Percentiles rank a stretch among this genome's conserved stretches.
Conservation (phyloP, 345 rosid species). For the Gossypium herbaceum region DNA sequence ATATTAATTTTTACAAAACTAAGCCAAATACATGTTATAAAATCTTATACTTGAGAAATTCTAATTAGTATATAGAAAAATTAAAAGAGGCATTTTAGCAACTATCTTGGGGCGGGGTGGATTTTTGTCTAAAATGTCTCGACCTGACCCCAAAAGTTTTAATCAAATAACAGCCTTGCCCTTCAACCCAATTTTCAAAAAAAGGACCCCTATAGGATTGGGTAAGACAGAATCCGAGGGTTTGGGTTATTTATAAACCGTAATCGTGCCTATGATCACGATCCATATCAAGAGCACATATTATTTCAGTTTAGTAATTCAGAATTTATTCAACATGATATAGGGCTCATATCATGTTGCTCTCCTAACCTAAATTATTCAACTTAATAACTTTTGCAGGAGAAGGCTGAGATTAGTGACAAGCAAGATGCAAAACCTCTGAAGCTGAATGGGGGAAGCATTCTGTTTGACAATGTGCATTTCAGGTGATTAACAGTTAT, state of each 20-base stretch:
- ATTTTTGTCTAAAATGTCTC: neutral
- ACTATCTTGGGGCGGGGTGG: neutral
- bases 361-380: slow-evolving; percentile 10
- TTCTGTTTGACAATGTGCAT: slow-evolving; percentile 78
- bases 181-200: neutral
- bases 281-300: neutral
- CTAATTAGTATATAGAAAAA: neutral
- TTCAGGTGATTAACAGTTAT: slow-evolving; percentile 56
- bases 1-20: neutral
- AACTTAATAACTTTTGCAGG: slow-evolving; percentile 46
- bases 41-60: neutral
- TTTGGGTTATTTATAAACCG: neutral
- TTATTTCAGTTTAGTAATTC: neutral
- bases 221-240: neutral
- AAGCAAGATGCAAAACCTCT: slow-evolving; percentile 65
- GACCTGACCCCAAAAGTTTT: neutral
- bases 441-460: slow-evolving; percentile 69
- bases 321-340: slow-evolving; percentile 4
- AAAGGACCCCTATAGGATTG: neutral
- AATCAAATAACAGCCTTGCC: neutral
- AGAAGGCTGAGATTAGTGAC: slow-evolving; percentile 73
- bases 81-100: neutral
- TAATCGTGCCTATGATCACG: neutral
- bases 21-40: neutral
- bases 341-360: neutral